Evolutionary conservation across 805 yeast genomes (phyloP).

Genomic region (Scheffersomyces spartinae): DNA sequence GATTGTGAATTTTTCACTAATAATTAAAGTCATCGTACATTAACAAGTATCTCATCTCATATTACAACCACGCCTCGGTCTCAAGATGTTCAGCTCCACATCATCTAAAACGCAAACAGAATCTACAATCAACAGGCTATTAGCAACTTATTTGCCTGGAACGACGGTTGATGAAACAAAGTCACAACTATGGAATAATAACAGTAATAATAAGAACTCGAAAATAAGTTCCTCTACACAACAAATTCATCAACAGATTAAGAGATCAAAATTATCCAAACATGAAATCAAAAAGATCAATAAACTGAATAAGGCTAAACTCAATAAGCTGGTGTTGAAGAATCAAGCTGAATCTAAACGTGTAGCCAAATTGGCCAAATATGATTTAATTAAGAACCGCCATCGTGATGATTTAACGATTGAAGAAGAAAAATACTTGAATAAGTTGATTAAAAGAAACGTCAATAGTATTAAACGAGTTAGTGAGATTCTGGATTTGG

Average conservation of each 20-base stretch:
- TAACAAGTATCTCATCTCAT: too few species aligned
- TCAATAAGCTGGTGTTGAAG: conserved; percentile 16
- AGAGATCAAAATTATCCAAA: conserved; percentile 6
- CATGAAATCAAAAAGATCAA: conserved; percentile 7
- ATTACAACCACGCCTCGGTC: too few species aligned
- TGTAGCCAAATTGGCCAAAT: conserved; percentile 24
- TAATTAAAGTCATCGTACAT: too few species aligned
- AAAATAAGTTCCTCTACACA: neutral
- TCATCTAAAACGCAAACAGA: conserved; percentile 12
- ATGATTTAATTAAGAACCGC: conserved; percentile 26
- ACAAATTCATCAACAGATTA: conserved; percentile 2
- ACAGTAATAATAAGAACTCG: conserved; percentile 7
- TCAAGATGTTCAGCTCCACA: conserved; percentile 11
- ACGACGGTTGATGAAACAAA: conserved; percentile 1
- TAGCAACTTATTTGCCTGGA: conserved; percentile 6
- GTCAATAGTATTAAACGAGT: conserved; percentile 16
- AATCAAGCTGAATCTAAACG: conserved; percentile 16
- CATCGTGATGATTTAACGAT: conserved; percentile 11
- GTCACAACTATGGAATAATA: conserved; percentile 7
- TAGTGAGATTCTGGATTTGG: conserved; percentile 20
- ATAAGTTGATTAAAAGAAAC: conserved; percentile 26
- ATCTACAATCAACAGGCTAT: conserved; percentile 12
- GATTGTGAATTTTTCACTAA: too few species aligned
- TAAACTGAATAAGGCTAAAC: conserved; percentile 11
- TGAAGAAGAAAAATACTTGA: conserved; percentile 27